These are phyloP conservation scores for Xylariomycetidae sp. DNA, from an alignment of 2,329 filamentous ascomycete genomes.

Conservation along the genomic window DNA sequence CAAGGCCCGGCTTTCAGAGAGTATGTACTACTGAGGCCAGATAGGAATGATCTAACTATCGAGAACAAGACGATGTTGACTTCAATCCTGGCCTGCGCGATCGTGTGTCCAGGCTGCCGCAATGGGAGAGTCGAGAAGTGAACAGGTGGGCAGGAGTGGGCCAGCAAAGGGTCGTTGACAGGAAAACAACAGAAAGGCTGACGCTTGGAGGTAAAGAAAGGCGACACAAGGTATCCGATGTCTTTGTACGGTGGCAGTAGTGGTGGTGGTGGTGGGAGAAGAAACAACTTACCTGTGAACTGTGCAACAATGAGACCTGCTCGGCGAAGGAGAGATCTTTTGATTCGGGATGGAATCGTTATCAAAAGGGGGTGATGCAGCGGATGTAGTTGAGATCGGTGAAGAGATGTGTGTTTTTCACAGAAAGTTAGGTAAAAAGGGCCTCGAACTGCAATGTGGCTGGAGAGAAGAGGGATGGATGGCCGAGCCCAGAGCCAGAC, in stretches of 20 bases:
- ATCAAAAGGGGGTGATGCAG: conserved; percentile 25
- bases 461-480: conserved; percentile 17
- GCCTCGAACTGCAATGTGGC: conserved; percentile 24
- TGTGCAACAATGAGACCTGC: conserved; percentile 30
- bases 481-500: no score
- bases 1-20: no score
- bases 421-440: conserved; percentile 21
- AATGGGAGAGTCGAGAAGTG: conserved; percentile 22
- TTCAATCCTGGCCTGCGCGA: no score
- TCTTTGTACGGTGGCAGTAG: conserved; percentile 20
- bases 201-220: no score
- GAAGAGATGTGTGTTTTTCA: conserved; percentile 27
- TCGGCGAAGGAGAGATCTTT: conserved; percentile 31
- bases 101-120: conserved; percentile 25
- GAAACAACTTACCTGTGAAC: no score
- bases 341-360: conserved; percentile 25
- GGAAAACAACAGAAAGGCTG: no score
- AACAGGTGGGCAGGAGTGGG: conserved; percentile 21
- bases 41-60: no score
- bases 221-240: conserved; percentile 5
- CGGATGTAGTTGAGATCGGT: conserved; percentile 28
- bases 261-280: no score
- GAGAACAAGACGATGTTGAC: no score
- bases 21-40: no score
- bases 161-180: conserved; percentile 3